Evolutionary conservation across 2,329 filamentous ascomycete species (phyloP).

Genomic region (Penicillium italicum): DNA sequence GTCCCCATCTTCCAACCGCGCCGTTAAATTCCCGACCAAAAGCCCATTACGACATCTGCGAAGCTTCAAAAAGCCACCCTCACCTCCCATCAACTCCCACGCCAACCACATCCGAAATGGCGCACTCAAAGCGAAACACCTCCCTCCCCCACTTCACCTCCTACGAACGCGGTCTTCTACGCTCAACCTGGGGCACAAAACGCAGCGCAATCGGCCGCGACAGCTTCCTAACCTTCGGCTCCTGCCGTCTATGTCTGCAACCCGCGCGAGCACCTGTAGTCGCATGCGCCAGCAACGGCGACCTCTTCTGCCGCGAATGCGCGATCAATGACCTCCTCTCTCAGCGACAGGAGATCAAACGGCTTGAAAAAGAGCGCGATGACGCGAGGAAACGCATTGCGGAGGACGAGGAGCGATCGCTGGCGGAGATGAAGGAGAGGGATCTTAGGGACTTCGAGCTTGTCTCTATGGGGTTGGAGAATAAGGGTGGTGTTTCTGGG

Average conservation of each 20-base stretch:
- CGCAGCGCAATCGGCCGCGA: conserved; percentile 83
- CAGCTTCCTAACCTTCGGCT: conserved; percentile 86
- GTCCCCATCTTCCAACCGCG: neutral
- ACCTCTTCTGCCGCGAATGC: conserved; percentile 94
- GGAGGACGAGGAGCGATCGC: conserved; percentile 57
- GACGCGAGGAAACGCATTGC: conserved; percentile 59
- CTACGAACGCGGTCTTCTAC: conserved; percentile 79
- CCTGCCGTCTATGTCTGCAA: conserved; percentile 81
- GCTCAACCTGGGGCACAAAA: conserved; percentile 75
- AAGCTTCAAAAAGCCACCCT: neutral
- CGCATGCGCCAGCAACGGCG: conserved; percentile 70
- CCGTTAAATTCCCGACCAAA: neutral
- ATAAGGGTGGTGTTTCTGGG: conserved; percentile 1
- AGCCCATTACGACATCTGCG: conserved; percentile 4
- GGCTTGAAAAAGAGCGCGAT: conserved; percentile 65
- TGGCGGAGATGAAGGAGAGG: conserved; percentile 66
- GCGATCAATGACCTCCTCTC: conserved; percentile 85
- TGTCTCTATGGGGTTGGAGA: conserved; percentile 66
- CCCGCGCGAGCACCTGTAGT: conserved; percentile 80
- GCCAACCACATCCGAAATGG: conserved; percentile 30
- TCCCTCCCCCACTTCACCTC: conserved; percentile 91
- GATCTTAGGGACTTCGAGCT: conserved; percentile 80
- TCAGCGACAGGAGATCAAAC: conserved; percentile 87
- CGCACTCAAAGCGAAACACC: conserved; percentile 74
- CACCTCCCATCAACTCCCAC: neutral